phyloP scores from a whole-genome alignment of 2,329 filamentous ascomycete species.

The Fusarium piperis region DNA sequence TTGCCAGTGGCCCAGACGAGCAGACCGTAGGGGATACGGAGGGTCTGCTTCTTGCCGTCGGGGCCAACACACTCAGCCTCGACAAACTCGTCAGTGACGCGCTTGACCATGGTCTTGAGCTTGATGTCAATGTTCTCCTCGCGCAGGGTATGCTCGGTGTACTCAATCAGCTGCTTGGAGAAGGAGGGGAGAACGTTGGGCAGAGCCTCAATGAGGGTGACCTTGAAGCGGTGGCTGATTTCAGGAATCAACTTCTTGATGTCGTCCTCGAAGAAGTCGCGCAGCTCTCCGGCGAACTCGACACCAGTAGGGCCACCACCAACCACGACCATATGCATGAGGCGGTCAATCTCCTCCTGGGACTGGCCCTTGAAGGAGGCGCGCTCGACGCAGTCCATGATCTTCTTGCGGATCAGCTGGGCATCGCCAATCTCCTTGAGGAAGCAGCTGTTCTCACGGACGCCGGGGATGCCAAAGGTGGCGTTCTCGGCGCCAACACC shows the following conservation, averaged over 20 bases:
- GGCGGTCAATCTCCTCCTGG: constrained; percentile 86
- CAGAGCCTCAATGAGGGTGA: constrained; percentile 95
- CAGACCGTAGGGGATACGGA: constrained; percentile 91
- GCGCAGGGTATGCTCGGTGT: constrained; percentile 98
- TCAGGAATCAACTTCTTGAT: constrained; percentile 98
- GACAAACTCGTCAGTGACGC: constrained; percentile 90
- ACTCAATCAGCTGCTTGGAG: constrained; percentile 98
- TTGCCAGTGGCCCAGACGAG: constrained; percentile 99
- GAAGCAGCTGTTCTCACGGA: constrained; percentile 95
- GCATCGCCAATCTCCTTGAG: constrained; percentile 98
- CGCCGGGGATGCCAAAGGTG: constrained; percentile 96
- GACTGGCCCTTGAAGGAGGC: constrained; percentile 97
- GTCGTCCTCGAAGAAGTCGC: constrained; percentile 99
- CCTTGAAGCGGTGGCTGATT: constrained; percentile 93
- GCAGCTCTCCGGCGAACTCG: constrained; percentile 97
- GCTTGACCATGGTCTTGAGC: constrained; percentile 99
- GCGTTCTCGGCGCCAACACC: constrained; percentile 98
- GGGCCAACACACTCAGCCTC: constrained; percentile 86
- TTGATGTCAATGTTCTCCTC: constrained; percentile 98
- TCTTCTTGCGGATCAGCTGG: constrained; percentile 95
- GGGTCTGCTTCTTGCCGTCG: constrained; percentile 83
- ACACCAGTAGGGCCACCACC: constrained; percentile 96
- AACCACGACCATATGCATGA: constrained; percentile 97
- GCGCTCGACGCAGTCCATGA: constrained; percentile 99
- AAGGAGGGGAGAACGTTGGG: constrained; percentile 98